phyloP scores from a whole-genome alignment of 768 basidiomycete species.

The Tricholoma sp. region DNA sequence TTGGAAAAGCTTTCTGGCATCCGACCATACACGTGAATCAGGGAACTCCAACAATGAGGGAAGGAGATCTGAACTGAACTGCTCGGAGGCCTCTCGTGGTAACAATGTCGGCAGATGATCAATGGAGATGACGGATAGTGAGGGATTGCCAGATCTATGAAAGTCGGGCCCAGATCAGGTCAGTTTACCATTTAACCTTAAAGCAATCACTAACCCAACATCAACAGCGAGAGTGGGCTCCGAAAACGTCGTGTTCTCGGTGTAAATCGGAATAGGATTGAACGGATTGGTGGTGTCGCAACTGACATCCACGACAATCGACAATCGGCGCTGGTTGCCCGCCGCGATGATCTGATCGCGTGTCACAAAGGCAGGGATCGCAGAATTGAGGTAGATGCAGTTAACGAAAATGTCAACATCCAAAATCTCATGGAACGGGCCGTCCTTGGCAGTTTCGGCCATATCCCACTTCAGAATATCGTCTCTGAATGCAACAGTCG shows the following conservation, averaged over 20 bases:
- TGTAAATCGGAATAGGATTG: conserved; percentile 96
- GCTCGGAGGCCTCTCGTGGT: conserved; percentile 94
- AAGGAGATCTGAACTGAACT: conserved; percentile 84
- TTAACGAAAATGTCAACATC: conserved; percentile 98
- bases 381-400: conserved; percentile 93
- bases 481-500: conserved; percentile 43
- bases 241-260: conserved; percentile 88
- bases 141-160: conserved; percentile 53
- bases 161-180: background rate
- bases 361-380: conserved; percentile 81
- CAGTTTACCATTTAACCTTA: background rate
- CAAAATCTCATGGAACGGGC: conserved; percentile 92
- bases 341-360: conserved; percentile 65
- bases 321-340: conserved; percentile 60
- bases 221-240: conserved; percentile 87
- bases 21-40: conserved; percentile 75
- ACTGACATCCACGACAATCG: conserved; percentile 93
- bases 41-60: conserved; percentile 84
- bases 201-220: conserved; percentile 53
- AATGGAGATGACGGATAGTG: conserved; percentile 86
- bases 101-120: conserved; percentile 95
- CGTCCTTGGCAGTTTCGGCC: conserved; percentile 93
- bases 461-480: conserved; percentile 98
- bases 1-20: conserved; percentile 80
- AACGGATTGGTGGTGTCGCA: conserved; percentile 99